Evolutionary conservation across 2,329 filamentous ascomycete genomes (phyloP), one percentile per base, ranked within the genome.

Genomic region (Fusarium paranaense): DNA sequence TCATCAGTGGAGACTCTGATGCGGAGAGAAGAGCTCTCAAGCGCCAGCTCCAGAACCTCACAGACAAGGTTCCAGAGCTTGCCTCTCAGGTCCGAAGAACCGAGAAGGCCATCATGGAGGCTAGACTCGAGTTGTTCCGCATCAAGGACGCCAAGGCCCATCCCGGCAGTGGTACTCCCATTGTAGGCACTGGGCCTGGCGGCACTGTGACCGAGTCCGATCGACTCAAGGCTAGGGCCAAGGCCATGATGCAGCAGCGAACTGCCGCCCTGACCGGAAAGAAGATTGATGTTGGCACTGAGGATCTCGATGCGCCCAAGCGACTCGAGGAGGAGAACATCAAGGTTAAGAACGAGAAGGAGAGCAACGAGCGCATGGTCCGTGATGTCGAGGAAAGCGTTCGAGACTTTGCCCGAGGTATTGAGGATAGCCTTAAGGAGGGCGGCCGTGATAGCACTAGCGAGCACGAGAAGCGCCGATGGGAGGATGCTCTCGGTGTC

Each of bases 191-290:
- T 70, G 97, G 97, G 11, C 96, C 95, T 67, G 96, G 96, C 50
- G 97, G 97, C 62, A 85, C 91, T 52, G 91, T 99, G 47, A 99
- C 97, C 0, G 97, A 99, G 83, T 93, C 95, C 5, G 97, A 99
- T 83, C 91, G 96, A 63, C 90, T 98, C 75, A 98, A 98, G 86
- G 97, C 97, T 38, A 91, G 95, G 76, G 96, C 97, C 35, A 97
- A 95, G 85, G 96, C 96, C 42, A 97, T 98, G 91, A 99, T 99
- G 97, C 96, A 98, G 85, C 95, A 98, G 79, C 93, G 97, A 69
- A 95, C 97, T 76, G 97, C 97, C 65, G 96, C 97, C 20, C 86
- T 99, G 72, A 95, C 95, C 25, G 97, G 97, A 66, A 95, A 93
- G 82, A 95, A 95, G 80, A 86, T 92, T 56, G 91, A 94, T 40